Base-by-base conservation (phyloP, 306 rosid genomes). In the cucumber (Cucumis sativus) region DNA sequence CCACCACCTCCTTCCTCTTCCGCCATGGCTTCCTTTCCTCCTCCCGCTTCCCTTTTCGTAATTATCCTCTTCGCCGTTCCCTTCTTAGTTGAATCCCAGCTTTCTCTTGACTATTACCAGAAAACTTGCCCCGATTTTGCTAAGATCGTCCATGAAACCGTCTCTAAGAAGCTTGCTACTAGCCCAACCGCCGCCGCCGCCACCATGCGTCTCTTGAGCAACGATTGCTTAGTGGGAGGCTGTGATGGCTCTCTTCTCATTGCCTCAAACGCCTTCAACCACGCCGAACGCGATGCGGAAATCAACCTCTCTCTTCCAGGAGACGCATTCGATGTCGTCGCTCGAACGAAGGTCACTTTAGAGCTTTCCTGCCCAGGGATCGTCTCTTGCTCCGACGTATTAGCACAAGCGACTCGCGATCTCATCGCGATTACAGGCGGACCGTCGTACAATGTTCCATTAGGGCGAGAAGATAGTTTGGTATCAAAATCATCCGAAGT, bases 301-400 rank as follows among this genome's bases (percentile, higher is more conserved):
- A 39, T 78, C 67, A 88, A 88, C 78, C 84, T 71, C 49, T 72
- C 81, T 61, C 88, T 88, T 33, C 80, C 91, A 0, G 91, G 85
- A 0, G 91, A 88, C 15, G 88, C 86, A 51, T 76, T 85, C 43
- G 91, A 88, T 14, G 77, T 88, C 13, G 75, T 88, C 15, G 67
- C 81, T 16, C 77, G 83, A 0, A 71, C 86, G 18, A 88, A 88
- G 67, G 67, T 85, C 2, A 12, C 80, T 16, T 82, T 88, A 14
- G 91, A 88, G 79, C 91, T 88, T 18, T 7, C 88, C 25, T 88
- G 91, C 57, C 91, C 91, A 4, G 88, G 86, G 47, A 57, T 85
- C 9, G 91, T 88, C 35, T 88, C 91, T 0, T 88, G 91, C 59
- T 47, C 91, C 15, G 91, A 88, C 75, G 78, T 88, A 28, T 71